These are phyloP conservation scores for Yarrowia sp. DNA, from an alignment of 805 yeast genomes.

Conservation along the genomic window DNA sequence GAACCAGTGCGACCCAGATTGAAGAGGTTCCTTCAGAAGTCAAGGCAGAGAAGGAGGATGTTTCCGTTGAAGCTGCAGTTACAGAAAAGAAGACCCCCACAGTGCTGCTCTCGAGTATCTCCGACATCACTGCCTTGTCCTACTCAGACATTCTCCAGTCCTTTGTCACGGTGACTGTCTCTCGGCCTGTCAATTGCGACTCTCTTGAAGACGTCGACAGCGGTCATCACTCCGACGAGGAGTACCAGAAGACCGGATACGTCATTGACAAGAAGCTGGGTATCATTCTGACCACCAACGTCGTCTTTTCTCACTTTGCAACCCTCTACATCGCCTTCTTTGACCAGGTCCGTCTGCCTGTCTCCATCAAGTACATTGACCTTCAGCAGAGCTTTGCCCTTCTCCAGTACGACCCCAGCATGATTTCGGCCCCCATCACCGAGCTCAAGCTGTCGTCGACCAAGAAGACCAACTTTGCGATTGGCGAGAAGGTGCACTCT, in stretches of 20 bases:
- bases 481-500: conserved; percentile 20
- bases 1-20: not conserved
- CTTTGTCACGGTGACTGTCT: conserved; percentile 21
- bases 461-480: conserved; percentile 10
- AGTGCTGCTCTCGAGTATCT: conserved; percentile 1
- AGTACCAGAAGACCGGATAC: conserved; percentile 71
- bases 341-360: conserved; percentile 60
- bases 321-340: conserved; percentile 29
- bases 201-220: not conserved
- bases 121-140: not conserved
- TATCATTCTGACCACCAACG: conserved; percentile 75
- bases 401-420: conserved; percentile 28
- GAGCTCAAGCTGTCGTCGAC: conserved; percentile 16
- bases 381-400: conserved; percentile 13
- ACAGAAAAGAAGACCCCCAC: not conserved
- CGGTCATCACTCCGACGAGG: conserved; percentile 15
- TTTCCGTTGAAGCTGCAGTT: not conserved
- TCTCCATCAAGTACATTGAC: conserved; percentile 26
- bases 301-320: conserved; percentile 11
- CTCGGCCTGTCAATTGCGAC: conserved; percentile 26
- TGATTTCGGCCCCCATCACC: conserved; percentile 14
- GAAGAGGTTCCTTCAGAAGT: not conserved
- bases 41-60: not conserved
- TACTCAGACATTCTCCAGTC: conserved; percentile 20
- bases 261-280: conserved; percentile 85